Evolutionary conservation across 1,284 basidiomycete species (phyloP).

Genomic region (Cryptococcus floricola): DNA sequence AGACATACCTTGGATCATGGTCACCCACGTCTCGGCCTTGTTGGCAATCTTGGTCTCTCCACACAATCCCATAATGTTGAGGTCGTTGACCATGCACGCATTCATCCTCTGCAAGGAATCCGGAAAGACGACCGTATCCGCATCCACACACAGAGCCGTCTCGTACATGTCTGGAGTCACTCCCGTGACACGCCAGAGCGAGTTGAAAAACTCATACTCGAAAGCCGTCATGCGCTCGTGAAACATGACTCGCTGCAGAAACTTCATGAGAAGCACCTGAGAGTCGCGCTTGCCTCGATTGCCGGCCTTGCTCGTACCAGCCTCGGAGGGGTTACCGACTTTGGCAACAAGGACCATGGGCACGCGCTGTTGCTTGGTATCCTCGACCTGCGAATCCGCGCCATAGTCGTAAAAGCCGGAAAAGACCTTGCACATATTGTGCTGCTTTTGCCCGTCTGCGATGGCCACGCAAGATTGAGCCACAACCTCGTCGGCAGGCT

Average conservation of each 20-base stretch:
- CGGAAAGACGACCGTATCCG: conserved; percentile 96
- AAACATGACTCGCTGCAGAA: conserved; percentile 98
- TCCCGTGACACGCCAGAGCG: conserved; percentile 89
- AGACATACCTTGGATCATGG: conserved; percentile 79
- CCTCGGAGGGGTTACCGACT: conserved; percentile 85
- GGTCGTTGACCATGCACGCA: conserved; percentile 90
- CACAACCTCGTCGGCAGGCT: conserved; percentile 81
- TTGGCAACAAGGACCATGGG: conserved; percentile 95
- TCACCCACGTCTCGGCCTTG: conserved; percentile 95
- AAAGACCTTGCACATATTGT: conserved; percentile 99
- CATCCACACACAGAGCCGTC: conserved; percentile 93
- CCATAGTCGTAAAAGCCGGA: conserved; percentile 98
- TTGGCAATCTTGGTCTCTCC: conserved; percentile 99
- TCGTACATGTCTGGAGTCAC: conserved; percentile 96
- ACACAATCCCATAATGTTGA: conserved; percentile 97
- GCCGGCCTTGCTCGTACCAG: conserved; percentile 84
- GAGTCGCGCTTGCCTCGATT: conserved; percentile 98
- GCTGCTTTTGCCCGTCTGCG: conserved; percentile 96
- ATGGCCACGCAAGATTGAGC: conserved; percentile 96
- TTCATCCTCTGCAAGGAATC: conserved; percentile 89
- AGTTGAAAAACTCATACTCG: conserved; percentile 99
- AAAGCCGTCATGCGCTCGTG: conserved; percentile 99
- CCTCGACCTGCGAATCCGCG: conserved; percentile 75
- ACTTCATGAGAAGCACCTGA: conserved; percentile 96
- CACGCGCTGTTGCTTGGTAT: conserved; percentile 91